Evolutionary conservation across 805 yeast species (phyloP).

Genomic region (Yamadazyma laniorum): DNA sequence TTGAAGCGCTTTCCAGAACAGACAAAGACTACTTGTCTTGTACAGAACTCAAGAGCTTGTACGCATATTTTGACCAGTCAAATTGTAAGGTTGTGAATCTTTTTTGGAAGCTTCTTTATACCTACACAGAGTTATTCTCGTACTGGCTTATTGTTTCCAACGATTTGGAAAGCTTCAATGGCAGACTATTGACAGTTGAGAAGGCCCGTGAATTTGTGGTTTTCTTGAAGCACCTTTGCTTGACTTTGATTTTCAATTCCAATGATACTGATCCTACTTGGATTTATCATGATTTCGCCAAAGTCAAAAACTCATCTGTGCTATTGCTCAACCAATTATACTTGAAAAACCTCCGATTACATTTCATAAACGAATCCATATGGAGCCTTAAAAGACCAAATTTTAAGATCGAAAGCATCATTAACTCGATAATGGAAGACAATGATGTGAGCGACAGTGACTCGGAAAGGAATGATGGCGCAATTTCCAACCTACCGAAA

Average conservation of each 20-base stretch:
- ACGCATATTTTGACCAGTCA: neutral
- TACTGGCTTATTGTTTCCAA: slow-evolving; percentile 66
- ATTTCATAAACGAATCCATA: slow-evolving; percentile 46
- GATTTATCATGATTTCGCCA: slow-evolving; percentile 12
- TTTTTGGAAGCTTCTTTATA: slow-evolving; percentile 40
- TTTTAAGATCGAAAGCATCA: neutral
- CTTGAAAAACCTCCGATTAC: slow-evolving; percentile 60
- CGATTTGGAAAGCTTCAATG: slow-evolving; percentile 56
- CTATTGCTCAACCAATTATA: slow-evolving; percentile 62
- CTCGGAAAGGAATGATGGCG: neutral
- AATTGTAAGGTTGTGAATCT: slow-evolving; percentile 1
- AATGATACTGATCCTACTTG: slow-evolving; percentile 3
- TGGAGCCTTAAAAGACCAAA: slow-evolving; percentile 41
- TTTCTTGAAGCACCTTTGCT: slow-evolving; percentile 51
- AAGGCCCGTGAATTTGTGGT: slow-evolving; percentile 41
- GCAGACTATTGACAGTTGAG: slow-evolving; percentile 38
- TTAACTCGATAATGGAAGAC: neutral
- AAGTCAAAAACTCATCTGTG: slow-evolving; percentile 39
- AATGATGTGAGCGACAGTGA: neutral
- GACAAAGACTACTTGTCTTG: slow-evolving; percentile 14
- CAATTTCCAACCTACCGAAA: slow-evolving; percentile 19
- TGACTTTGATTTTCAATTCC: slow-evolving; percentile 46
- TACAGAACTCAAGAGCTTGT: neutral
- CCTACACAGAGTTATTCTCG: slow-evolving; percentile 62
- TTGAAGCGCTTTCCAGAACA: slow-evolving; percentile 5